These are phyloP conservation scores for Metarhizium robertsii DNA, from an alignment of 2,329 filamentous ascomycete species.

Conservation along the genomic window DNA sequence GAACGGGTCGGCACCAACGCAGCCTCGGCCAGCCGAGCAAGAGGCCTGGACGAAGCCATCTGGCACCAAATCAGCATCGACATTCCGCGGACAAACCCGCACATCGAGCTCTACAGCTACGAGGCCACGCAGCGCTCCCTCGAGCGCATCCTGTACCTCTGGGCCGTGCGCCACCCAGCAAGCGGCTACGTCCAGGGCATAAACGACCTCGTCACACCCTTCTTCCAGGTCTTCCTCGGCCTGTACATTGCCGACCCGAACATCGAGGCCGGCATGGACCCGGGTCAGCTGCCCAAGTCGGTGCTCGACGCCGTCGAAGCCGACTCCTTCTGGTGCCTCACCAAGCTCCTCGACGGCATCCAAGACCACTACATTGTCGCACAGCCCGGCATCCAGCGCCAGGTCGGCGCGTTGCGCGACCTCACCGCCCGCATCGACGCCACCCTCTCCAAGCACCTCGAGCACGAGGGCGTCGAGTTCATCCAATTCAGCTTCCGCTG, in stretches of 20 bases:
- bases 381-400: conserved; percentile 90
- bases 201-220: conserved; percentile 94
- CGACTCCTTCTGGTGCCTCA: conserved; percentile 96
- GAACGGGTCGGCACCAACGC: conserved; percentile 48
- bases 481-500: conserved; percentile 99
- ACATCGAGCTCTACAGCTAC: conserved; percentile 89
- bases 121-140: conserved; percentile 91
- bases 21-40: conserved; percentile 33
- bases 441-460: conserved; percentile 75
- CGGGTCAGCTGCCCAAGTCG: conserved; percentile 79
- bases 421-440: conserved; percentile 85
- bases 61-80: conserved; percentile 99
- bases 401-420: conserved; percentile 81
- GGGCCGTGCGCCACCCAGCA: conserved; percentile 94
- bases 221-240: conserved; percentile 95
- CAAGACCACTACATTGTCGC: conserved; percentile 99
- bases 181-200: conserved; percentile 98
- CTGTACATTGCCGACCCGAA: conserved; percentile 92
- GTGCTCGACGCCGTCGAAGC: conserved; percentile 96
- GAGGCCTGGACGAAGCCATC: conserved; percentile 86
- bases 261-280: conserved; percentile 92
- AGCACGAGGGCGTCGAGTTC: conserved; percentile 88
- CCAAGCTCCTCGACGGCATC: conserved; percentile 95
- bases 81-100: conserved; percentile 89
- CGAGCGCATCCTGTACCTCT: conserved; percentile 91